phyloP scores from a whole-genome alignment of 768 basidiomycete genomes.

The Cyclocybe cylindracea region DNA sequence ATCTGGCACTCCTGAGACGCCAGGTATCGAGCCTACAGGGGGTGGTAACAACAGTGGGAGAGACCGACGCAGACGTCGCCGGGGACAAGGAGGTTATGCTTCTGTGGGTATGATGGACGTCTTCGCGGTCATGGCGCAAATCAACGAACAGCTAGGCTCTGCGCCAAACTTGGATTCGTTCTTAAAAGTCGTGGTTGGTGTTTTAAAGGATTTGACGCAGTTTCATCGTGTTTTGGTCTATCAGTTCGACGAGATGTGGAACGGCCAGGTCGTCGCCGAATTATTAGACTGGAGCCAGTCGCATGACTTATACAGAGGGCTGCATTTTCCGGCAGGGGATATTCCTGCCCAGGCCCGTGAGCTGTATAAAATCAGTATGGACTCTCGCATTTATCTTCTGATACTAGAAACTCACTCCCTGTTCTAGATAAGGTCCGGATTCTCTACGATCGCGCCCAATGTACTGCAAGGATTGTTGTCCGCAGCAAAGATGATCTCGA shows the following conservation, averaged over 20 bases:
- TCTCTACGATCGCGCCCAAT: conserved; percentile 71
- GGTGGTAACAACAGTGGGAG: conserved; percentile 4
- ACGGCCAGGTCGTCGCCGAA: conserved; percentile 78
- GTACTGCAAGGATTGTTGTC: conserved; percentile 73
- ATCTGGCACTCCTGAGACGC: conserved; percentile 4
- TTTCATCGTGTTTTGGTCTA: conserved; percentile 83
- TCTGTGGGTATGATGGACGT: conserved; percentile 75
- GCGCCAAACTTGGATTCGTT: conserved; percentile 68
- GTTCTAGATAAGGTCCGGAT: conserved; percentile 70
- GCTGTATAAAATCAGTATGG: conserved; percentile 66
- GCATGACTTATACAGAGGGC: conserved; percentile 69
- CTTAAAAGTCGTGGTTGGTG: conserved; percentile 70
- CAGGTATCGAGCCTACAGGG: neutral
- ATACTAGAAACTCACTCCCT: neutral
- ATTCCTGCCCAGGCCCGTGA: conserved; percentile 71
- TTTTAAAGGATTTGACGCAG: conserved; percentile 75
- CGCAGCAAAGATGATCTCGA: conserved; percentile 64
- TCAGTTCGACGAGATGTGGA: conserved; percentile 81
- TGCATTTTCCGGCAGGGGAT: conserved; percentile 72
- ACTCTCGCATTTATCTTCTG: neutral
- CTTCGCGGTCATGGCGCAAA: conserved; percentile 75
- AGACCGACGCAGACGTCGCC: conserved; percentile 19
- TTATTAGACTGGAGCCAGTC: conserved; percentile 77
- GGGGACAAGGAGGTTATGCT: conserved; percentile 14
- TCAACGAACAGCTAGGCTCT: conserved; percentile 76